These are phyloP conservation scores for Coelastrella sp. DNA, from an alignment of 139 green algal genomes.

Conservation along the genomic window DNA sequence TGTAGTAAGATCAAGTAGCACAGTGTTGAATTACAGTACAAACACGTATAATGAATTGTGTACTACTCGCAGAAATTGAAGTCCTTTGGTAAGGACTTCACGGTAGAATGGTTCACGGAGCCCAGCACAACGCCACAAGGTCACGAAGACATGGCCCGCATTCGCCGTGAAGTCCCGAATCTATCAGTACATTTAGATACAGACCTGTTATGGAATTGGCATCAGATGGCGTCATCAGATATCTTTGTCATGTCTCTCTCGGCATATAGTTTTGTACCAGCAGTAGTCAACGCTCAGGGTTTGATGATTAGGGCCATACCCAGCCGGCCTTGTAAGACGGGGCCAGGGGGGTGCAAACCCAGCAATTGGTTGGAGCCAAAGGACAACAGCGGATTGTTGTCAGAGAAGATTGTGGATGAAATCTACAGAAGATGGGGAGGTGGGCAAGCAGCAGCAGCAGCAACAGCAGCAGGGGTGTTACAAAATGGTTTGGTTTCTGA, in stretches of 20 bases:
- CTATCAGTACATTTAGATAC: background rate
- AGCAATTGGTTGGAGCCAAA: background rate
- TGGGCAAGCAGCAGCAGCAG: background rate
- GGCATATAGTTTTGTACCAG: slow-evolving; percentile 1
- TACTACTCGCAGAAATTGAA: background rate
- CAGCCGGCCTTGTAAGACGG: background rate
- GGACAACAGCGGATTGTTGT: background rate
- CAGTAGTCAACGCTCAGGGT: background rate
- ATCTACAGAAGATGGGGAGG: background rate
- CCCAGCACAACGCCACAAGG: background rate
- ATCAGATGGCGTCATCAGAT: slow-evolving; percentile 15
- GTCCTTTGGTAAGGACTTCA: background rate
- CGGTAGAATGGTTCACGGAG: slow-evolving; percentile 23
- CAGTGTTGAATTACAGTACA: background rate
- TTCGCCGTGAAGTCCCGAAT: slow-evolving; percentile 9
- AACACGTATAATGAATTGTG: background rate
- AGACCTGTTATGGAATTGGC: slow-evolving; percentile 18
- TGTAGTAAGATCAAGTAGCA: background rate
- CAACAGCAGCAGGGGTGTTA: background rate
- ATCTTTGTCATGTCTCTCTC: background rate
- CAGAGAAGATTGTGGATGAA: background rate
- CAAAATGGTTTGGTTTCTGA: too few relatives aligned
- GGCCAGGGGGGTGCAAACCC: background rate
- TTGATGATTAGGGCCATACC: background rate
- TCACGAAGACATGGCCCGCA: background rate